Base-by-base conservation (phyloP, 257 asterid genomes). In the Prunella vulgaris region DNA sequence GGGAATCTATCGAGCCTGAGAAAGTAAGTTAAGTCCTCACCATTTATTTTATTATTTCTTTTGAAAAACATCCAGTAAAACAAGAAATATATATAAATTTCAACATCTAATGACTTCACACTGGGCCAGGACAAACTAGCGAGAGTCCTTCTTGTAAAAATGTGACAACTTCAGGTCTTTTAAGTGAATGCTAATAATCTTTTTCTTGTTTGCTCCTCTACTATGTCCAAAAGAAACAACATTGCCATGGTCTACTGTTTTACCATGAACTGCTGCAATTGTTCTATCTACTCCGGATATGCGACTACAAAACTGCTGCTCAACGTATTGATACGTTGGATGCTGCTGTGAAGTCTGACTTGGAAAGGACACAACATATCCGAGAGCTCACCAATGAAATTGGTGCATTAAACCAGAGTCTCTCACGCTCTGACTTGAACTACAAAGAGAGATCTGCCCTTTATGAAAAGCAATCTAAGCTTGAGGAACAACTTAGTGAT, bases 241-340 rank as follows among this genome's bases (percentile, higher is more conserved):
- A 90, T 12, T 90, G 97, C 88, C 71, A 76, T 25, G 97, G 97
- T 51, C 79, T 94, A 52, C 81, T 83, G 69, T 86, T 90, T 77
- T 94, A 94, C 72, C 81, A 88, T 17, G 91, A 91, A 88, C 91
- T 94, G 78, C 86, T 94, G 86, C 95, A 87, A 74, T 80, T 91
- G 84, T 89, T 94, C 80, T 91, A 94, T 85, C 89, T 89, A 54
- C 95, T 91, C 46, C 90, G 97, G 79, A 78, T 81, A 79, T 94
- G 97, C 40, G 97, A 90, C 87, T 94, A 88, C 88, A 89, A 91
- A 86, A 84, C 78, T 78, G 96, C 96, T 85, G 84, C 85, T 61
- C 92, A 86, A 77, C 91, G 75, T 78, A 87, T 94, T 80, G 96
- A 90, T 49, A 86, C 82, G 74, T 73, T 94, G 86, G 97, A 91